A percentile compares a stretch with the other conserved stretches of the same genome.
These are phyloP conservation scores for Hypoxylon sp. DNA, from an alignment of 2,329 filamentous ascomycete species.

Conservation along the genomic window DNA sequence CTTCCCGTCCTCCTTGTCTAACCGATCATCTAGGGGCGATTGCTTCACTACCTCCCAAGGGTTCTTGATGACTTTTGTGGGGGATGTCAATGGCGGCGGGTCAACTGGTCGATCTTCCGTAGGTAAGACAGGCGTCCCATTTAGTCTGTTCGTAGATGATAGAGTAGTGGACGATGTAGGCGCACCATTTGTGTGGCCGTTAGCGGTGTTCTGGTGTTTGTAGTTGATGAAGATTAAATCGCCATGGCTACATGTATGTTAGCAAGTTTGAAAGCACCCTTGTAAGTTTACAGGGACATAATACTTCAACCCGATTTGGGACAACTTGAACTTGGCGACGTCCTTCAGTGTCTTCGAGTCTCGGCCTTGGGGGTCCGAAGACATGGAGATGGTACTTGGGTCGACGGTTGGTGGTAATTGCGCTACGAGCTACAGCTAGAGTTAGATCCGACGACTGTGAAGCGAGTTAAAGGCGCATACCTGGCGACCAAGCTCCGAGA, in stretches of 20 bases:
- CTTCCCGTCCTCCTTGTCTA: constrained; percentile 89
- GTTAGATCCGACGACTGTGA: constrained; percentile 32
- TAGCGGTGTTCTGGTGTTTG: constrained; percentile 65
- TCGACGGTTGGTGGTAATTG: constrained; percentile 75
- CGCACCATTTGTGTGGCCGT: constrained; percentile 59
- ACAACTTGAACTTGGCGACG: constrained; percentile 69
- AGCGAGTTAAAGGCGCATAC: constrained; percentile 55
- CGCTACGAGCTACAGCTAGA: constrained; percentile 64
- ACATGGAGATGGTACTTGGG: constrained; percentile 71
- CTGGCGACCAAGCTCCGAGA: constrained; percentile 72
- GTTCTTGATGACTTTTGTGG: constrained; percentile 79
- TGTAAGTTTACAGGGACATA: neutral
- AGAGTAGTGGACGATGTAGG: constrained; percentile 54
- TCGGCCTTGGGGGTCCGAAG: constrained; percentile 71
- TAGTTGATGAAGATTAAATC: constrained; percentile 93
- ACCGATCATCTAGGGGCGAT: constrained; percentile 85
- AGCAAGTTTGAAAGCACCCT: constrained; percentile 46
- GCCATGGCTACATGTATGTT: constrained; percentile 75
- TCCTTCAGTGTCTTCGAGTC: constrained; percentile 73
- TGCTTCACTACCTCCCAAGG: constrained; percentile 95
- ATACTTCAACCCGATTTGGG: constrained; percentile 73
- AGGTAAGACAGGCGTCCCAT: constrained; percentile 80
- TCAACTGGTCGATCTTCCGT: constrained; percentile 77
- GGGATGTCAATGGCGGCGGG: constrained; percentile 69
- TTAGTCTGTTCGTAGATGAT: constrained; percentile 75